phyloP scores from a whole-genome alignment of 2,329 filamentous ascomycete species.

The Clonostachys chloroleuca region DNA sequence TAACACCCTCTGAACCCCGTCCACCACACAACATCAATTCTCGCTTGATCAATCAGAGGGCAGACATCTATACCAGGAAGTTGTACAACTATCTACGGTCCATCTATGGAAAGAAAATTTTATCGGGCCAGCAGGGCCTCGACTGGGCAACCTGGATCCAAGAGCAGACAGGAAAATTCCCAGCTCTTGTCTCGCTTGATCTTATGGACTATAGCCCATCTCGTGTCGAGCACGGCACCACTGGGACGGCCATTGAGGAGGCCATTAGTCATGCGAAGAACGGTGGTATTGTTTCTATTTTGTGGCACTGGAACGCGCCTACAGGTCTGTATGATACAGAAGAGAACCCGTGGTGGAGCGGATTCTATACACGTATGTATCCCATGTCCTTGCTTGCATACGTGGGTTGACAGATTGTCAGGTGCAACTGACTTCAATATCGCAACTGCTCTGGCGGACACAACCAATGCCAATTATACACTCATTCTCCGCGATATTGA shows the following conservation, averaged over 20 bases:
- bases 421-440: constrained; percentile 41
- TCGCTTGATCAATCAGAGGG: constrained; percentile 27
- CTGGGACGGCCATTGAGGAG: constrained; percentile 36
- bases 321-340: constrained; percentile 36
- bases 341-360: constrained; percentile 37
- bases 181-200: constrained; percentile 38
- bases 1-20: constrained; percentile 25
- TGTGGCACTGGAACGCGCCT: constrained; percentile 47
- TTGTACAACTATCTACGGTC: constrained; percentile 34
- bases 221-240: constrained; percentile 31
- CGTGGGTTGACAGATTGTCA: too few species aligned
- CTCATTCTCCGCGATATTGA: constrained; percentile 41
- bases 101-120: constrained; percentile 39
- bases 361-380: constrained; percentile 36
- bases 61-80: constrained; percentile 25
- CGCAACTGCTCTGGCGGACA: constrained; percentile 30
- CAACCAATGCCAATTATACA: constrained; percentile 38
- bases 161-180: constrained; percentile 37
- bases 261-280: constrained; percentile 34
- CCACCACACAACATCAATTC: constrained; percentile 30
- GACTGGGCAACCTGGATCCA: constrained; percentile 34
- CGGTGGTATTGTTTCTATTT: constrained; percentile 39
- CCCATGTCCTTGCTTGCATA: too few species aligned
- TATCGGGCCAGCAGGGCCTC: constrained; percentile 43
- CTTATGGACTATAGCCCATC: constrained; percentile 46